Evolutionary conservation across 1,139 yeast genomes (phyloP), one percentile per base, ranked within the genome.

Genomic region (Saccharomyces hybrid): DNA sequence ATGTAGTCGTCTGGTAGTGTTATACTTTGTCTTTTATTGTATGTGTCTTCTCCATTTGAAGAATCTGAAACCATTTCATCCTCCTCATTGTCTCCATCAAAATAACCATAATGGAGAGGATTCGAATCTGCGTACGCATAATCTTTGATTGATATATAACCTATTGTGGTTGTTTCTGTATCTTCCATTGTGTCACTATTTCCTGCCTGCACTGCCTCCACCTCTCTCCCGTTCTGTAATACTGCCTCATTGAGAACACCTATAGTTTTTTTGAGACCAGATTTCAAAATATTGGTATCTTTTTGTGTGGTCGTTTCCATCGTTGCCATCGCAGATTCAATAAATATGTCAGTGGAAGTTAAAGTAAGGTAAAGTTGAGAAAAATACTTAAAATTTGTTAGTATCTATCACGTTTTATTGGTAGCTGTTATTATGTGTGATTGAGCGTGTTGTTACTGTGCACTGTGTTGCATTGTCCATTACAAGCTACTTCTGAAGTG

Each of bases 111-210:
- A 67, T 85, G 83, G 55, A 86, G 72, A 1, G 91, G 90, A 61
- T 87, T 83, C 44, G 76, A 71, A 23, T 73, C 76, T 4, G 81
- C 80, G 66, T 90, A 90, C 38, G 91, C 97, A 73, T 80, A 90
- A 68, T 90, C 97, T 60, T 81, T 81, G 26, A 87, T 84, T 25
- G 79, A 76, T 27, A 80, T 69, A 44, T 61, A 65, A 1, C 71
- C 70, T 9, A 60, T 58, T 28, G 59, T 55, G 7, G 54, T 49
- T 9, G 20, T 44, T 29, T 26, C 50, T 13, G 20, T 49, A 41
- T 49, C 56, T 38, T 54, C 42, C 25, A 56, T 48, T 2, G 16
- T 47, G 25, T 50, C 57, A 26, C 52, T 57, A 13, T 50, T 41
- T 14, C 48, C 41, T 38, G 20, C n/a, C 25, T 46, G 28, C 54